Base-by-base conservation (phyloP, 2,329 filamentous ascomycete species). In the Tolypocladium ophioglossoides region DNA sequence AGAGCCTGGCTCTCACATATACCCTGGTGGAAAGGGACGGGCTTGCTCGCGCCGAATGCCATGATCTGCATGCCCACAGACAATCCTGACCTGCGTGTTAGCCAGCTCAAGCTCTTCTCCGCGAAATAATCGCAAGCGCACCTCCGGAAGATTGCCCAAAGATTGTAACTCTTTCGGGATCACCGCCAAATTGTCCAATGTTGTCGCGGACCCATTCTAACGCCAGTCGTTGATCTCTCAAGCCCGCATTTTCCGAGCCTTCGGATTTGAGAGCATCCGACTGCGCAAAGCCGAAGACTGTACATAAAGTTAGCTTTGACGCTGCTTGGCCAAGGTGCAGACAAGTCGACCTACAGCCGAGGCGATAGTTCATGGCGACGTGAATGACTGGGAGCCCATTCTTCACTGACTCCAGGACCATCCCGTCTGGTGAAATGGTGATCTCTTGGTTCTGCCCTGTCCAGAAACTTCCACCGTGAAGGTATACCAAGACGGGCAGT, bases 181-280 rank as follows among this genome's bases (percentile, higher is more conserved):
- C 82, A 2, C 85, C 85, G 3, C 84, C 85, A 63, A 87, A 88
- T 0, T 75, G 70, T 0, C 70, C 75, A 55, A 87, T 84, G 59
- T 86, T 84, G 55, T 83, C 79, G 3, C 78, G 75, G 0, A 84
- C 73, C 73, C 73, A 75, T 47, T 68, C 63, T 1, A 75, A 60
- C 1, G 70, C 72, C 2, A 73, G 58, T 2, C 79, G 71, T 59
- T 83, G 79, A 59, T 84, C 79, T 6, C 74, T 68, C 7, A 82
- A 63, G 1, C 77, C 79, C 2, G 78, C 61, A 55, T 82, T 82
- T 48, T 60, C 55, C 4, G 61, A 63, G 18, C 56, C 55, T 32
- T 62, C 58, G 6, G 32, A 6, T 40, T 54, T 53, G 1, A 64
- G 60, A 10, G 60, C 58, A 38, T 57, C 53, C 2, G 62, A 62